A percentile compares a stretch with the other conserved stretches of the same genome.
phyloP scores from a whole-genome alignment of 2,329 filamentous ascomycete genomes.

The Apiospora malaysiana region DNA sequence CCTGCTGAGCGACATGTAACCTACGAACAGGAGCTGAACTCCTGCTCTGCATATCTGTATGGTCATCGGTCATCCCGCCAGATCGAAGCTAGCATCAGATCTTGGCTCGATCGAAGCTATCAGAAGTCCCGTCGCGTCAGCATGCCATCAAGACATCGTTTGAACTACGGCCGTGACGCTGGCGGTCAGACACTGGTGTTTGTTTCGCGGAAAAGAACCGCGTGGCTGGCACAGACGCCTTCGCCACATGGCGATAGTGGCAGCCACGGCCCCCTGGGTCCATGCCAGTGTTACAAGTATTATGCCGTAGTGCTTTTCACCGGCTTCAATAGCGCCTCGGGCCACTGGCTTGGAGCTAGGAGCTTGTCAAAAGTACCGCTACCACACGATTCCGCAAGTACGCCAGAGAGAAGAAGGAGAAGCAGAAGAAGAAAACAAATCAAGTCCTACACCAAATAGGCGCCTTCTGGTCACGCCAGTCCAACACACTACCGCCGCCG shows the following conservation, averaged over 20 bases:
- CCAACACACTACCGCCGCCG: not conserved
- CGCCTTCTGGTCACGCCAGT: not conserved
- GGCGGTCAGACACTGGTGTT: not conserved
- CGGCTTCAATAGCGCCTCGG: not conserved
- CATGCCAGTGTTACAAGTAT: not conserved
- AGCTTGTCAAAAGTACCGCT: not conserved
- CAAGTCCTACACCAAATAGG: not conserved
- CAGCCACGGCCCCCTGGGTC: not conserved
- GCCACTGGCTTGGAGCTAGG: not conserved
- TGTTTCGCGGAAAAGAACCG: conserved; percentile 1
- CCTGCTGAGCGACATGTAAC: no score
- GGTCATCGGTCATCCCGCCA: not conserved
- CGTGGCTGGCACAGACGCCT: not conserved
- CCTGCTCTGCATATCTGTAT: not conserved
- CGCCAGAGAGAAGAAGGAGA: no score
- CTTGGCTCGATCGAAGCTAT: not conserved
- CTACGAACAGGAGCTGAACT: not conserved
- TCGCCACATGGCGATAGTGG: conserved; percentile 2
- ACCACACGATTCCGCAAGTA: not conserved
- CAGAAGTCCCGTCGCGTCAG: not conserved
- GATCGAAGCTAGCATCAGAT: not conserved
- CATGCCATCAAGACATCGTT: conserved; percentile 8
- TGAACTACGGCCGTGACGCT: not conserved
- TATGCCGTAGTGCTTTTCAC: not conserved
- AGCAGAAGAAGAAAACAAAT: not conserved